phyloP scores from a whole-genome alignment of 371 early-diverging fungal genomes.

The Mortierella sp. region DNA sequence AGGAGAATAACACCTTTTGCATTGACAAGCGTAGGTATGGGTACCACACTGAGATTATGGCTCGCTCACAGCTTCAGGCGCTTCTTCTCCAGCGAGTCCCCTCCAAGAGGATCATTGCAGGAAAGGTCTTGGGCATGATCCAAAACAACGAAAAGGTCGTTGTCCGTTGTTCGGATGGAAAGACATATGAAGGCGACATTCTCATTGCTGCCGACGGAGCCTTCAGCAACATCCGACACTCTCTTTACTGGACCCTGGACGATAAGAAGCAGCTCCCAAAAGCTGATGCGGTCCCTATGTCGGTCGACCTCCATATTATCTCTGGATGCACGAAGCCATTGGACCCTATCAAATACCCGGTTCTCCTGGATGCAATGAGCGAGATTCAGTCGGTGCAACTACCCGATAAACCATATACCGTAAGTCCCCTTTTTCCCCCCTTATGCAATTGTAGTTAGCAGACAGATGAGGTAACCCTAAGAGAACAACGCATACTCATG shows the following conservation, averaged over 20 bases:
- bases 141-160: constrained; percentile 42
- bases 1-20: not conserved
- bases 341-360: constrained; percentile 43
- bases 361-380: constrained; percentile 48
- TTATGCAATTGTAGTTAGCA: not conserved
- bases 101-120: constrained; percentile 30
- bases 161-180: constrained; percentile 53
- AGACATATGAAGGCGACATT: constrained; percentile 45
- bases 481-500: not conserved
- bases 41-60: constrained; percentile 45
- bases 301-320: constrained; percentile 39
- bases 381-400: constrained; percentile 51
- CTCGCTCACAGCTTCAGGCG: constrained; percentile 42
- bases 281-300: constrained; percentile 32
- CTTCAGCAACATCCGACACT: constrained; percentile 48
- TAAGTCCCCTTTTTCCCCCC: not conserved
- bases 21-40: constrained; percentile 32
- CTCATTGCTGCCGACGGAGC: constrained; percentile 53
- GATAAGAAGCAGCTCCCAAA: constrained; percentile 46
- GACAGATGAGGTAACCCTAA: not conserved
- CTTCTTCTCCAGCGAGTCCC: constrained; percentile 46
- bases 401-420: constrained; percentile 47
- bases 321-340: constrained; percentile 50
- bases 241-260: constrained; percentile 49
- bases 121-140: constrained; percentile 40